Evolutionary conservation across 306 rosid genomes (phyloP).

Genomic region (Cucurbita ficifolia): DNA sequence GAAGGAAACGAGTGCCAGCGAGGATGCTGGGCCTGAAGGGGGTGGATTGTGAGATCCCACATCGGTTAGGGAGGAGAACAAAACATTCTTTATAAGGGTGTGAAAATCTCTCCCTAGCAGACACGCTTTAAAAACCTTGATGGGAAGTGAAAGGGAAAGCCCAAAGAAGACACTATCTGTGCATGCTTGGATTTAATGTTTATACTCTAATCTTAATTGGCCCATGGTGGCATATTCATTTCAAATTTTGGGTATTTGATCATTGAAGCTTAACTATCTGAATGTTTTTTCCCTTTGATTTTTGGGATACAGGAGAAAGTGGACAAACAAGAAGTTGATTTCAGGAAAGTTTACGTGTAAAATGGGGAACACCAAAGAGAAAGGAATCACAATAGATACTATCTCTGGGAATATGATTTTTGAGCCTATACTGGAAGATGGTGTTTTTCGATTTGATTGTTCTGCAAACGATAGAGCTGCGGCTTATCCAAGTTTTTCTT

Average conservation of each 20-base stretch:
- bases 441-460: constrained; percentile 82
- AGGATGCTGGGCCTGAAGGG: too few species aligned
- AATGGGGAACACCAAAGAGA: constrained; percentile 36
- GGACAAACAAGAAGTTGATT: constrained; percentile 16
- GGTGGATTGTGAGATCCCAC: too few species aligned
- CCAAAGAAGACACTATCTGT: too few species aligned
- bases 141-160: too few species aligned
- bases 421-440: constrained; percentile 60
- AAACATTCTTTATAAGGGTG: too few species aligned
- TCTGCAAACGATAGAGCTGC: constrained; percentile 44
- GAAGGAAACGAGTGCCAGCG: too few species aligned
- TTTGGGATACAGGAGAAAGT: constrained; percentile 30
- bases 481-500: constrained; percentile 67
- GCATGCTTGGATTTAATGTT: neutral
- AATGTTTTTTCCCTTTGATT: neutral
- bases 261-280: neutral
- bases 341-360: constrained; percentile 16
- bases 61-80: too few species aligned
- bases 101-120: too few species aligned
- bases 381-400: constrained; percentile 17
- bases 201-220: neutral
- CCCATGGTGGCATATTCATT: neutral
- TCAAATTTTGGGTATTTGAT: neutral
- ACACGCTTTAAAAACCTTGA: too few species aligned
- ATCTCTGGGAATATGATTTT: constrained; percentile 52